Evolutionary conservation across 768 basidiomycete species (phyloP).

Genomic region (Pisolithus microcarpus): DNA sequence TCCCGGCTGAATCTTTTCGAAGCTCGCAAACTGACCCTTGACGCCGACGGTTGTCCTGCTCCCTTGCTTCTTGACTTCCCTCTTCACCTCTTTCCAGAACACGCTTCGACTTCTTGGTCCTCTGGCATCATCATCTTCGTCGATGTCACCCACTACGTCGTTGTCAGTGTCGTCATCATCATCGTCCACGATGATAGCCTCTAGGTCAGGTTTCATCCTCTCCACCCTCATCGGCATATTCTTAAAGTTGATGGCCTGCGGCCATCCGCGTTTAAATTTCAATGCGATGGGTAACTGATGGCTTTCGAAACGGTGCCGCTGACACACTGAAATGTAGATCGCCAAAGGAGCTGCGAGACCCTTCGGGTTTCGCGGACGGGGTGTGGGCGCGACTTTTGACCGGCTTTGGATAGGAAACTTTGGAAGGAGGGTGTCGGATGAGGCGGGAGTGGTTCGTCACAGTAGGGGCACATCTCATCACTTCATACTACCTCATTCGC

Average conservation of each 20-base stretch:
- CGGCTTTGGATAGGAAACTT: constrained; percentile 46
- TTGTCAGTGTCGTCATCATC: constrained; percentile 20
- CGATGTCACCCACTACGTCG: constrained; percentile 1
- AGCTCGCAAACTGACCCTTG: constrained; percentile 68
- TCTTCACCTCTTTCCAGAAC: constrained; percentile 65
- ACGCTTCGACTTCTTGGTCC: constrained; percentile 37
- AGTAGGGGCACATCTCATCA: constrained; percentile 56
- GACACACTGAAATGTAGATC: constrained; percentile 61
- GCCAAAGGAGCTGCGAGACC: constrained; percentile 49
- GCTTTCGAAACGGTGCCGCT: constrained; percentile 72
- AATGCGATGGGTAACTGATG: constrained; percentile 67
- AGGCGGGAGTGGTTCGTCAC: constrained; percentile 61
- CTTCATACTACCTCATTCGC: constrained; percentile 1
- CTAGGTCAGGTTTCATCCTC: constrained; percentile 40
- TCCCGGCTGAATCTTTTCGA: constrained; percentile 80
- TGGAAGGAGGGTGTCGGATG: constrained; percentile 52
- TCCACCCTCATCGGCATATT: constrained; percentile 46
- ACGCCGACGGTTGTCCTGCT: constrained; percentile 59
- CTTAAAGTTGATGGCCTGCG: constrained; percentile 61
- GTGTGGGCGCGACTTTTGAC: constrained; percentile 49
- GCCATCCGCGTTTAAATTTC: constrained; percentile 71
- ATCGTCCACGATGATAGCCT: constrained; percentile 45
- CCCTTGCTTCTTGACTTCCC: constrained; percentile 58
- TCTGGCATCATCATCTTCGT: constrained; percentile 1
- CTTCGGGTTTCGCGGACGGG: constrained; percentile 59